These are phyloP conservation scores for Leishmania amazonensis DNA, from an alignment of 208 protist species.

Conservation along the genomic window DNA sequence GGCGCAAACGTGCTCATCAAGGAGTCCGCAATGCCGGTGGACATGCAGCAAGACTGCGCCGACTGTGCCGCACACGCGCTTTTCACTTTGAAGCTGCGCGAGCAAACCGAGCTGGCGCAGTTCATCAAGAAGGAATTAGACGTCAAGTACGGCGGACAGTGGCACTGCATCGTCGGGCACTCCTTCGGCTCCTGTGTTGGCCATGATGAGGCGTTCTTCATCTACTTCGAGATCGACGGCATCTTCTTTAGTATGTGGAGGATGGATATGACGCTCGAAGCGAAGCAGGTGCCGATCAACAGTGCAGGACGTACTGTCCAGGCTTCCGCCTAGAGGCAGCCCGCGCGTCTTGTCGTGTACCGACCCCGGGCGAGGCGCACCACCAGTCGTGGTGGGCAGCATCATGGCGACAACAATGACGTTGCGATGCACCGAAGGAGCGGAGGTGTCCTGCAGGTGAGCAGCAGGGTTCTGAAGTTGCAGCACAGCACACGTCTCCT, in stretches of 20 bases:
- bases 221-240: slow-evolving; percentile 99
- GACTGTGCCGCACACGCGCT: slow-evolving; percentile 86
- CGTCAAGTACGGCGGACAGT: slow-evolving; percentile 98
- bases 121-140: slow-evolving; percentile 99
- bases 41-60: slow-evolving; percentile 87
- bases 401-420: not conserved
- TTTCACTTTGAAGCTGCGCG: slow-evolving; percentile 43
- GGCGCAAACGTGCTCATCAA: slow-evolving; percentile 69
- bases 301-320: not conserved
- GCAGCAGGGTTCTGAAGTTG: not conserved
- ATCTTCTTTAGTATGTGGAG: slow-evolving; percentile 98
- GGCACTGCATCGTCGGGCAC: slow-evolving; percentile 99
- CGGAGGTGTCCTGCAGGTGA: not conserved
- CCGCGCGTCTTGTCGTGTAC: not conserved
- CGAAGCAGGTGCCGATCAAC: slow-evolving; percentile 2
- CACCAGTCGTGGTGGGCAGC: not conserved
- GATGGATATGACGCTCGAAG: slow-evolving; percentile 41
- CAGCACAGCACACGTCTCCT: not conserved
- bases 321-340: not conserved
- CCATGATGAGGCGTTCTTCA: slow-evolving; percentile 98
- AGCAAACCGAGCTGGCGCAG: slow-evolving; percentile 99
- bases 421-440: not conserved
- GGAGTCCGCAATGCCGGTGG: slow-evolving; percentile 78
- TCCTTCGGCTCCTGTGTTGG: slow-evolving; percentile 99
- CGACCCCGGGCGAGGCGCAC: not conserved